Evolutionary conservation across 441 rosid species (phyloP), one percentile per base, ranked within the genome.

Genomic region (Kokia cookei): DNA sequence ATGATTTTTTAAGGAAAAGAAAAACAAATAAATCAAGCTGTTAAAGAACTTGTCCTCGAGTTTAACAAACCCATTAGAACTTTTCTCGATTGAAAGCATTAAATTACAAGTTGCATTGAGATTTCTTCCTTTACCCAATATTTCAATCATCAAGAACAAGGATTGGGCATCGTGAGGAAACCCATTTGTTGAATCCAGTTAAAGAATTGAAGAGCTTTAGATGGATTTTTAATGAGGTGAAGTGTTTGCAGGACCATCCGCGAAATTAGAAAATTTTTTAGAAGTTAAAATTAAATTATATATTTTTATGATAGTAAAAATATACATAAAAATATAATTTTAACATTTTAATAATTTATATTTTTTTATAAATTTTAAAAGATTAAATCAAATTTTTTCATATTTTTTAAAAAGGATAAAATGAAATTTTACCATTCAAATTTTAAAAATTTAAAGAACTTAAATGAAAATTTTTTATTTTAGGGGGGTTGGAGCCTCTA

Each of bases 71-170:
- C 95, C 92, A 55, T 72, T 79, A 14, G 91, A 86, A 82, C 84
- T 82, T 59, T 58, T 87, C 81, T 80, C 87, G 32, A 90, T 91
- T 0, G 95, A 91, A 73, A 86, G 83, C 58, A 93, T 62, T 65
- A 93, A 88, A 81, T 91, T 91, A n/a, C 95, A 89, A 24, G 95
- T 95, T 1, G 69, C 51, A 69, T 91, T 90, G 71, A 91, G 91
- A 64, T 84, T 85, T 15, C 97, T 84, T 32, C 82, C 74, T 59
- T 78, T 86, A 47, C 94, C 91, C 50, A 91, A 73, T 72, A 86
- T 83, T 80, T 90, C 95, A 9, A 91, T 71, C 93, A 93, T 89
- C 69, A 82, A 75, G 79, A 83, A 93, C 67, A 82, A 90, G 10
- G 95, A 84, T 7, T 85, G 91, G 2, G 79, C 68, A 32, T 73